Conservation (phyloP, 2,329 filamentous ascomycete species). For the Fusarium buharicum region DNA sequence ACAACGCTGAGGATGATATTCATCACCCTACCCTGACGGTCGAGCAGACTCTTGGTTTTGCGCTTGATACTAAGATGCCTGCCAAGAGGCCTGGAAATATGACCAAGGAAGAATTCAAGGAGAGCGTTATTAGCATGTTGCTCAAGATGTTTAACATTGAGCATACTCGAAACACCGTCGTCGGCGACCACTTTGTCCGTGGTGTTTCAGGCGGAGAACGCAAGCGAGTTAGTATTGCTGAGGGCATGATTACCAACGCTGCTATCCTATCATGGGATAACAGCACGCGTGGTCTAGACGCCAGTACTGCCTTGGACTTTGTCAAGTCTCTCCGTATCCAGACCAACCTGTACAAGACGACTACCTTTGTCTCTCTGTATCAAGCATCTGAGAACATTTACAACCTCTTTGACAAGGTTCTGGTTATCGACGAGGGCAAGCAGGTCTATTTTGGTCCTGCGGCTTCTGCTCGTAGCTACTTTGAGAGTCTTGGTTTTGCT, state of each 20-base stretch:
- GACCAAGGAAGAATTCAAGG: slow-evolving; percentile 78
- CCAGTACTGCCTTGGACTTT: slow-evolving; percentile 74
- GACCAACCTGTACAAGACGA: slow-evolving; percentile 85
- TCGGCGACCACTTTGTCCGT: slow-evolving; percentile 83
- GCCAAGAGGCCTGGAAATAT: slow-evolving; percentile 81
- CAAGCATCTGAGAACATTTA: slow-evolving; percentile 87
- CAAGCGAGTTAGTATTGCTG: slow-evolving; percentile 78
- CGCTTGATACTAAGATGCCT: slow-evolving; percentile 84
- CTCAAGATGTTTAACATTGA: slow-evolving; percentile 95
- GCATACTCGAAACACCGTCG: slow-evolving; percentile 85
- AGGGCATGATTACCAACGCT: slow-evolving; percentile 81
- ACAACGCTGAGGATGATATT: slow-evolving; percentile 82
- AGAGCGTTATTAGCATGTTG: slow-evolving; percentile 76
- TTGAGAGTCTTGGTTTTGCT: slow-evolving; percentile 79
- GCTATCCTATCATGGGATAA: slow-evolving; percentile 82
- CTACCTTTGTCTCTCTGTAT: slow-evolving; percentile 87
- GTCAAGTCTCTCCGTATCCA: slow-evolving; percentile 78
- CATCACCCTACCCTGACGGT: slow-evolving; percentile 89
- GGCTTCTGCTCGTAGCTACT: slow-evolving; percentile 75
- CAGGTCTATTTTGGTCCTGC: slow-evolving; percentile 81
- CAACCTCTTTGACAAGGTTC: slow-evolving; percentile 82
- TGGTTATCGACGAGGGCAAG: slow-evolving; percentile 80
- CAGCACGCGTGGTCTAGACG: slow-evolving; percentile 74
- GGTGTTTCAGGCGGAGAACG: slow-evolving; percentile 80
- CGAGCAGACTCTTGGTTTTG: slow-evolving; percentile 86